These are phyloP conservation scores for Cicer arietinum DNA, from an alignment of 306 rosid species.

Conservation along the genomic window DNA sequence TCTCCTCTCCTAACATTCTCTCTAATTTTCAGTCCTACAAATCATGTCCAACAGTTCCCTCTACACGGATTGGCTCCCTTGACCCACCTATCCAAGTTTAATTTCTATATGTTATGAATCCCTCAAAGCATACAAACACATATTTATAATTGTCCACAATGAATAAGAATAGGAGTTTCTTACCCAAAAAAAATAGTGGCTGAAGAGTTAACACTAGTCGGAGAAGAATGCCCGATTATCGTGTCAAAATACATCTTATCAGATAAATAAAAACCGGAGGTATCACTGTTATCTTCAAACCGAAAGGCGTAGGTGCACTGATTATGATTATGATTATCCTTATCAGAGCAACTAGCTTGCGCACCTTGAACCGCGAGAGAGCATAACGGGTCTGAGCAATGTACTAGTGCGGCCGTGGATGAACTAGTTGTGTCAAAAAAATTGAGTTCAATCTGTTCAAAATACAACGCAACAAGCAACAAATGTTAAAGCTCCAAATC, in stretches of 20 bases:
- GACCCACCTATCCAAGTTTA: slow-evolving; percentile 33
- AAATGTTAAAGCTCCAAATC: no score
- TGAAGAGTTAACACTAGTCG: slow-evolving; percentile 57
- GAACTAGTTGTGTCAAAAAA: no score
- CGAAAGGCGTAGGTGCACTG: slow-evolving; percentile 79
- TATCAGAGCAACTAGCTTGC: no score
- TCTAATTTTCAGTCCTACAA: no score
- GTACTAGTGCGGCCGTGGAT: no score
- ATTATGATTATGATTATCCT: neutral
- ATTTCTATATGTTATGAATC: slow-evolving; percentile 1
- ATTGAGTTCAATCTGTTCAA: no score
- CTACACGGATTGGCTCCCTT: neutral
- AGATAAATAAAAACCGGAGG: slow-evolving; percentile 76
- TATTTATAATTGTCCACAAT: neutral
- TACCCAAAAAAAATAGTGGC: slow-evolving; percentile 85
- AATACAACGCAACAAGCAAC: no score
- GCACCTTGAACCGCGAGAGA: no score
- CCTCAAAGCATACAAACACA: neutral
- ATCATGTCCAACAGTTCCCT: neutral
- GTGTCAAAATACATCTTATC: slow-evolving; percentile 79
- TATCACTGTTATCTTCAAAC: slow-evolving; percentile 90
- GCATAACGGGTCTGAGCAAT: no score
- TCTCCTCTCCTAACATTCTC: no score
- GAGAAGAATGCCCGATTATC: slow-evolving; percentile 72
- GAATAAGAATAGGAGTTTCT: slow-evolving; percentile 45